These are phyloP conservation scores for Herpotrichia juniperi DNA, from an alignment of 2,329 filamentous ascomycete genomes.

Conservation along the genomic window DNA sequence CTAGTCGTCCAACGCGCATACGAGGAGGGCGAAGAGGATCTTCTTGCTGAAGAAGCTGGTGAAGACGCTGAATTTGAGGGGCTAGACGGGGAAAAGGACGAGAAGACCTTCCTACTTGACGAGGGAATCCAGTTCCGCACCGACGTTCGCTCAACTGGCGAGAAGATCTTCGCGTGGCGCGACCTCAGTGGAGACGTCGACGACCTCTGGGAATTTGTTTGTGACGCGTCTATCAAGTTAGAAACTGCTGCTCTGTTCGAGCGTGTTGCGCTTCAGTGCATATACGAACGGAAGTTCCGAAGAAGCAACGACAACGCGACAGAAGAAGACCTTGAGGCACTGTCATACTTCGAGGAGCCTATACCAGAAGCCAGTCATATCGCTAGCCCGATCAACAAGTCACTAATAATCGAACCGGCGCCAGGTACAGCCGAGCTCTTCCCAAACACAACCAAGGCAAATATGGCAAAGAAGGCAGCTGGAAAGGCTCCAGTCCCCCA, in stretches of 20 bases:
- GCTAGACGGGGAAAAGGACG: constrained; percentile 84
- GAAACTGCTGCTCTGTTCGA: constrained; percentile 81
- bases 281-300: constrained; percentile 96
- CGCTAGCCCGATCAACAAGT: constrained; percentile 53
- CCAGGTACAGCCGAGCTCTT: constrained; percentile 41
- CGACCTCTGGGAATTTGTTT: constrained; percentile 98
- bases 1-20: constrained; percentile 95
- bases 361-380: constrained; percentile 66
- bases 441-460: constrained; percentile 42
- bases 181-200: constrained; percentile 92
- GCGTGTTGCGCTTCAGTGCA: constrained; percentile 84
- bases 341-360: constrained; percentile 73
- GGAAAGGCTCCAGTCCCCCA: constrained; percentile 37
- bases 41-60: constrained; percentile 85
- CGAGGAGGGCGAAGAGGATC: constrained; percentile 95
- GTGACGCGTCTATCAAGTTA: constrained; percentile 73
- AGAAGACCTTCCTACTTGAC: constrained; percentile 97
- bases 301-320: constrained; percentile 80
- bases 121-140: constrained; percentile 86
- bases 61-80: constrained; percentile 79
- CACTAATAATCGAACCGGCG: constrained; percentile 39
- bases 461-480: constrained; percentile 52
- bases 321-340: constrained; percentile 79
- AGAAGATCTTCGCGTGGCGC: constrained; percentile 90
- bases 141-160: constrained; percentile 77